Evolutionary conservation across 352 stramenopile species (phyloP), one percentile per base, ranked within the genome.

Genomic region (Phytopythium kandeliae): DNA sequence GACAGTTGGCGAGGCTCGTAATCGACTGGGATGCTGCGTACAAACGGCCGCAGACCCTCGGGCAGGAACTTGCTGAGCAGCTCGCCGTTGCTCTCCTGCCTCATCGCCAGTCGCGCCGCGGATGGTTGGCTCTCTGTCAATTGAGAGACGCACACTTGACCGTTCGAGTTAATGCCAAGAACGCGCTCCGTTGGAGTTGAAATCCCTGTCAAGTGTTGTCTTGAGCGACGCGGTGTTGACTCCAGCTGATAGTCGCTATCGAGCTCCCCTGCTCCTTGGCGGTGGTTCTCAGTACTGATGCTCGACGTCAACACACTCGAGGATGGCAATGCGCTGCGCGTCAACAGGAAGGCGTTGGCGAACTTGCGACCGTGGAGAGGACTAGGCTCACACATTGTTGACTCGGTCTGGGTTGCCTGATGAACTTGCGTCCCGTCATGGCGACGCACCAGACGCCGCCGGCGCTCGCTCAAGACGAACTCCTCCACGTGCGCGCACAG

Each of bases 1-100:
- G 66, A 67, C 16, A 80, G 60, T 35, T 78, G 67, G 12, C 65
- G 62, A 3, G 64, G 62, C 13, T 50, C 47, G 46, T 79, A 84
- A n/a, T 74, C 62, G 12, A 49, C 24, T 3, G 69, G 62, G 24
- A 84, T 51, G 4, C 40, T 22, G 22, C 41, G 45, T 16, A 84
- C 36, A 49, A 63, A 69, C 9, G 26, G 43, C 5, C 60, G 65
- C 25, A 84, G 62, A 6, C 51, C 61, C 3, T 40, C n/a, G 0
- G 73, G 67, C 10, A 80, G 46, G 22, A 78, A 60, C 31, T 56
- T 63, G n/a, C 60, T 47, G 19, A 76, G 48, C 24, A 77, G 48
- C 33, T 75, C 60, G 12, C 37, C 46, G 49, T 64, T 63, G 37
- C 59, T 64, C 43, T 62, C 54, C 21, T 19, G 37, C 30, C 49